Base-by-base conservation (phyloP, 257 asterid species). In the Capsicum rhomboideum region DNA sequence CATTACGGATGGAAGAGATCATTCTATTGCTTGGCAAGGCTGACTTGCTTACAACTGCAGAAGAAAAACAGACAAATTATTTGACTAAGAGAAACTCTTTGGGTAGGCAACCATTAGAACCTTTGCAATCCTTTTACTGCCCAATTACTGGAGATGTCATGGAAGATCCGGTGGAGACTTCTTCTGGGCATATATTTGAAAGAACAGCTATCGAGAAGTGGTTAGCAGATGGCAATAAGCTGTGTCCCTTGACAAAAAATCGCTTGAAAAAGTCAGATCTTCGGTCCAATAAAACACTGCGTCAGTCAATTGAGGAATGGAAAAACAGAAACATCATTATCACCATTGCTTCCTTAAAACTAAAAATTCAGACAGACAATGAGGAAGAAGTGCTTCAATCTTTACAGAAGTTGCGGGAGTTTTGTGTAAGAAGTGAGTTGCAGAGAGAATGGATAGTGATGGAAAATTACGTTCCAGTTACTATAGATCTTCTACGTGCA, bases 291-390 rank as follows among this genome's bases (percentile, higher is more conserved):
- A 84, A 81, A 82, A 89, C 88, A 4, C 89, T 90, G 21, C 85
- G 87, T 26, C 89, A 90, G 18, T 89, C 93, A 29, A 90, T 90
- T 29, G 88, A 88, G 20, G 93, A 90, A 88, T 90, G 93, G 93
- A 89, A 44, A 83, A 85, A 85, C 29, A 81, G 93, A 71, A 90
- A 89, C 67, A 84, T 79, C 74, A 88, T 88, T 87, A 89, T 90
- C 69, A 83, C 69, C 21, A 87, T 89, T 28, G 89, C 93, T 79
- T 90, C 88, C 13, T 78, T 90, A 90, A 88, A 87, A 83, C 86
- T 80, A 12, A 87, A 87, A 50, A 79, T 89, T 16, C 82, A 80
- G 85, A 85, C 89, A 6, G 59, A 71, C 4, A 85, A 83, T 68
- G 87, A 84, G 78, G 64, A 84, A 17, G 87, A 87, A 85, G 84